Evolutionary conservation across 2,329 filamentous ascomycete genomes (phyloP), one percentile per base, ranked within the genome.

Genomic region (Botrytis squamosa): DNA sequence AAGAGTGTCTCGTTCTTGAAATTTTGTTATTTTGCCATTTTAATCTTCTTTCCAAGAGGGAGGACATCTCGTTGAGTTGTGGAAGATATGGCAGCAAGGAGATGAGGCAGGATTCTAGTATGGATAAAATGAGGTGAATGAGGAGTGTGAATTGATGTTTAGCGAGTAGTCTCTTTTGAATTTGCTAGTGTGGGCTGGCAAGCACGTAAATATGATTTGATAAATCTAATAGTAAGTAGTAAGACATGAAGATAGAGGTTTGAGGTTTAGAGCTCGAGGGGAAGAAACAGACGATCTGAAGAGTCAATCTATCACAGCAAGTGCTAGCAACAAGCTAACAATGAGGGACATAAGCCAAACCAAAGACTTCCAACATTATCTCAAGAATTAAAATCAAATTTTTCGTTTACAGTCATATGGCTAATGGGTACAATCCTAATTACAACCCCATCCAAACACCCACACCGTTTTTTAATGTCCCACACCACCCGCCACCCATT

Each of bases 401-500:
- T 33, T 69, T 33, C 49, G 14, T 57, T 57, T 55, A 10, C 8
- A 57, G 33, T 69, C 36, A 18, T 57, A 69, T 16, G 25, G 14
- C 66, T 40, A 44, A 29, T 69, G 20, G 12, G 49, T 40, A 40
- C 20, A 68, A 29, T n/a, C 38, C 29, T 46, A 70, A 64, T 63
- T 70, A 70, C 55, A 70, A 20, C 25, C 22, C n/a, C 25, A 46
- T 42, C 25, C 36, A 33, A 44, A 62, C 3, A 18, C 68, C 40
- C 7, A 33, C 22, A n/a, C 36, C 25, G 4, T 16, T 29, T 42
- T n/a, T 82, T 76, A 88, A 83, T 90, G 88, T 3, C 89, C 92
- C 55, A 93, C 85, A 1, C 90, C 92, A 14, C 92, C 85, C n/a
- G 82, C 85, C 63, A 80, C 82, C 85, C 92, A 94, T 76, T 91